Conservation (phyloP, 352 stramenopile genomes). For the Nothophytophthora sp. region DNA sequence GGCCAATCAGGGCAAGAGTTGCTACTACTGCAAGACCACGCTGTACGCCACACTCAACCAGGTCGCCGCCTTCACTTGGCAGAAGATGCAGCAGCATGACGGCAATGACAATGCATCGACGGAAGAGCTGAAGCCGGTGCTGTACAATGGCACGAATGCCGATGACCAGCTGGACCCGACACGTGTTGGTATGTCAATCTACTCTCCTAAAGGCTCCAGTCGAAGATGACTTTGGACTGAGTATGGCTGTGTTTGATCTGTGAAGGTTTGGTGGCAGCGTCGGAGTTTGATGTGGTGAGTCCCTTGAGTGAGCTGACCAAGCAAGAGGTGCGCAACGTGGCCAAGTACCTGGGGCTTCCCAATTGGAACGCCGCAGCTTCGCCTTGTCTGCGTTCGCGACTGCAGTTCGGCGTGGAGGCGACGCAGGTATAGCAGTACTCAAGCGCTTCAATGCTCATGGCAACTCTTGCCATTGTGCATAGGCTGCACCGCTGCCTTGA, state of each 20-base stretch:
- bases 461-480: too few species aligned
- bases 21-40: conserved; percentile 98
- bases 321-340: conserved; percentile 81
- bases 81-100: conserved; percentile 24
- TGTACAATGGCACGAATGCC: conserved; percentile 98
- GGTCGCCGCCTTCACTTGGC: conserved; percentile 71
- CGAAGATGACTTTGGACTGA: too few species aligned
- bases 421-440: conserved; percentile 75
- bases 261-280: conserved; percentile 90
- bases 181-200: conserved; percentile 53
- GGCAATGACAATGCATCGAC: neutral
- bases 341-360: conserved; percentile 90
- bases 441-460: too few species aligned
- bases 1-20: conserved; percentile 93
- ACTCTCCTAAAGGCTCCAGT: too few species aligned
- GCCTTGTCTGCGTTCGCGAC: conserved; percentile 94
- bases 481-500: too few species aligned
- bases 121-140: conserved; percentile 28
- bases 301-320: conserved; percentile 92
- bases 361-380: conserved; percentile 97
- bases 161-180: conserved; percentile 95
- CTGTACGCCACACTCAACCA: conserved; percentile 93
- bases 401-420: conserved; percentile 95
- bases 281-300: conserved; percentile 93
- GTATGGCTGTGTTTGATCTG: conserved; percentile 3